Conservation (phyloP, 1,139 yeast genomes). For the Yarrowia galli region DNA sequence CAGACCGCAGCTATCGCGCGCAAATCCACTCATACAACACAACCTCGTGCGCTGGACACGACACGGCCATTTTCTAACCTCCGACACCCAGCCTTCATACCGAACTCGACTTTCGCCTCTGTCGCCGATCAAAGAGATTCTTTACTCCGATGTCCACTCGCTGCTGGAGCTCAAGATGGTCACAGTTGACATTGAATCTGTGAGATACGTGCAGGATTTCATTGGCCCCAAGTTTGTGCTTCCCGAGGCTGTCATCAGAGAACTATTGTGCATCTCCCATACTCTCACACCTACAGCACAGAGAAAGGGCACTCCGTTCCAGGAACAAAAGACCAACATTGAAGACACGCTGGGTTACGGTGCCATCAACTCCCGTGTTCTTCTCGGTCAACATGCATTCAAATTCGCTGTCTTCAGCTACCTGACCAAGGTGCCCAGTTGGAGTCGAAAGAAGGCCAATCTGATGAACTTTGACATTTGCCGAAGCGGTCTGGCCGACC, state of each 20-base stretch:
- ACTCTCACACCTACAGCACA: neutral
- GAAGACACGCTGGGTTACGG: slow-evolving; percentile 22
- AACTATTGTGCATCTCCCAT: slow-evolving; percentile 21
- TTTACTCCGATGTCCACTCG: slow-evolving; percentile 21
- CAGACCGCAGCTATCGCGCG: neutral
- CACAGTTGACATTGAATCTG: slow-evolving; percentile 14
- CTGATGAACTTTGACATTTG: slow-evolving; percentile 31
- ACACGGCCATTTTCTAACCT: slow-evolving; percentile 4
- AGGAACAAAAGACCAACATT: neutral
- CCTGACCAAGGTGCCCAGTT: slow-evolving; percentile 20
- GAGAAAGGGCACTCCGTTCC: neutral
- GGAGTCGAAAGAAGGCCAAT: slow-evolving; percentile 35
- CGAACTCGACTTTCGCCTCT: slow-evolving; percentile 30
- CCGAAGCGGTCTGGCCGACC: neutral
- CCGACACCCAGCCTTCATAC: slow-evolving; percentile 25
- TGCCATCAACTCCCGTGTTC: neutral
- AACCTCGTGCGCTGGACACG: neutral
- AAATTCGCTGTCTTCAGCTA: slow-evolving; percentile 16
- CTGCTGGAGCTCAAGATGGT: slow-evolving; percentile 31
- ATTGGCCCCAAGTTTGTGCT: slow-evolving; percentile 27
- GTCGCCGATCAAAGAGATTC: slow-evolving; percentile 11
- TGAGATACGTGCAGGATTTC: slow-evolving; percentile 13
- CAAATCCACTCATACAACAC: neutral
- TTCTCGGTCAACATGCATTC: slow-evolving; percentile 1
- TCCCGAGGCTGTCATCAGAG: slow-evolving; percentile 18